Conservation (phyloP, 257 asterid species). For the Perilla frutescens region DNA sequence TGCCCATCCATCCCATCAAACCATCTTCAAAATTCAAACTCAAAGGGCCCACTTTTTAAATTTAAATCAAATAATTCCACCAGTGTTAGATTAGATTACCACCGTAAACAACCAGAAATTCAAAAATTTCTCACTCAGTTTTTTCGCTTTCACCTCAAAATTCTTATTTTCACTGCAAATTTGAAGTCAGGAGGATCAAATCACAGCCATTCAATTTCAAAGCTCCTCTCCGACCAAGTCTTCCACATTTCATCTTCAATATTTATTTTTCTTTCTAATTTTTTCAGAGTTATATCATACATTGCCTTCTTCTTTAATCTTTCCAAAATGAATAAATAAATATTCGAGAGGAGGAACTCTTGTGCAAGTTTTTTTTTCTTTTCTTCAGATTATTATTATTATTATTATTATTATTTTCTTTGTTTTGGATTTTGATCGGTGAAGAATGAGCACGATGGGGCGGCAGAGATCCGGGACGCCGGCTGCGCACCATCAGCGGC, state of each 20-base stretch:
- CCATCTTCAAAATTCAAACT: conserved; percentile 51
- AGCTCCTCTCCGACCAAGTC: conserved; percentile 42
- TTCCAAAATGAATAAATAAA: background rate
- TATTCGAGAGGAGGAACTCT: background rate
- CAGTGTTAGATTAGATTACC: conserved; percentile 31
- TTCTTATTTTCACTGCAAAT: conserved; percentile 18
- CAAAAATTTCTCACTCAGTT: background rate
- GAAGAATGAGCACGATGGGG: conserved; percentile 78
- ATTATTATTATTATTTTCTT: background rate
- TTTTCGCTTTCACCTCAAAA: background rate
- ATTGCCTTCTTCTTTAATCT: conserved; percentile 20
- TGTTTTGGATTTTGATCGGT: conserved; percentile 17
- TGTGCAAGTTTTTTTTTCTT: conserved; percentile 14
- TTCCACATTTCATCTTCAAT: conserved; percentile 38
- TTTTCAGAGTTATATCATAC: background rate
- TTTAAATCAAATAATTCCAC: conserved; percentile 29
- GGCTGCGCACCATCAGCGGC: conserved; percentile 86
- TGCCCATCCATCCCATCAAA: conserved; percentile 27
- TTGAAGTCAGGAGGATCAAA: conserved; percentile 25
- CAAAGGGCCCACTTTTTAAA: background rate
- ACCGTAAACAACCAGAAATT: conserved; percentile 20
- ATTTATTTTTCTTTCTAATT: conserved; percentile 12
- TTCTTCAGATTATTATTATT: no score
- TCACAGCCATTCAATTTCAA: conserved; percentile 47
- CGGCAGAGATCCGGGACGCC: conserved; percentile 87